phyloP scores from a whole-genome alignment of 345 rosid genomes.

The Linum lewisii region DNA sequence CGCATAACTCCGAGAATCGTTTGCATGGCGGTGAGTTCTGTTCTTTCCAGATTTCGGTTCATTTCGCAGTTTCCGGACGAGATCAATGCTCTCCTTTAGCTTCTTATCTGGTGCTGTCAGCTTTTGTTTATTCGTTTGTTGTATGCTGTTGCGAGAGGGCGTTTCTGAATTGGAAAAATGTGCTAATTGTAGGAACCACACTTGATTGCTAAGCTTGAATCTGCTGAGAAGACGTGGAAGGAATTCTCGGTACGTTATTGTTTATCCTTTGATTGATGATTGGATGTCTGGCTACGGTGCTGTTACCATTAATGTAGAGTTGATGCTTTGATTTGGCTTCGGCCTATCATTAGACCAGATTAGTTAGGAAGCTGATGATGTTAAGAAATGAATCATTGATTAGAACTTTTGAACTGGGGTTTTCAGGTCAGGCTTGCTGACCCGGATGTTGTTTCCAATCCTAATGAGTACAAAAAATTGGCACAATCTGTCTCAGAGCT shows the following conservation, averaged over 20 bases:
- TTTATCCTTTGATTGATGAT: too few relatives aligned
- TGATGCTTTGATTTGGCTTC: background rate
- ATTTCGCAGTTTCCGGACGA: background rate
- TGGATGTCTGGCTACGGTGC: too few relatives aligned
- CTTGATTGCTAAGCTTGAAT: constrained; percentile 68
- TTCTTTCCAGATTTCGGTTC: background rate
- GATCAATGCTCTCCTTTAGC: background rate
- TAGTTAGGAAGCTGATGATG: background rate
- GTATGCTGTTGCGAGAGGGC: constrained; percentile 3
- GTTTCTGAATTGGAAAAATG: background rate
- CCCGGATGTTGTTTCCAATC: constrained; percentile 80
- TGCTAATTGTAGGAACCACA: constrained; percentile 63
- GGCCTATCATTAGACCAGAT: background rate
- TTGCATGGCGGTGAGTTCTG: constrained; percentile 74
- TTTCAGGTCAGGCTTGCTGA: constrained; percentile 80
- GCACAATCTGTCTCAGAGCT: constrained; percentile 86
- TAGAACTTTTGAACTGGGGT: background rate
- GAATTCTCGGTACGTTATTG: constrained; percentile 59
- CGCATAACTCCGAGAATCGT: constrained; percentile 39
- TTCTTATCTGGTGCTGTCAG: background rate
- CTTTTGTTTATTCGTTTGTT: background rate
- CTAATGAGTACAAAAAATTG: constrained; percentile 67
- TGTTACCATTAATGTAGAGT: too few relatives aligned
- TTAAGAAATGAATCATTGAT: background rate
- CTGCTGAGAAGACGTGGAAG: constrained; percentile 94